Evolutionary conservation across 305 asterid species (phyloP), one percentile per base, ranked within the genome.

Genomic region (Striga hermonthica): DNA sequence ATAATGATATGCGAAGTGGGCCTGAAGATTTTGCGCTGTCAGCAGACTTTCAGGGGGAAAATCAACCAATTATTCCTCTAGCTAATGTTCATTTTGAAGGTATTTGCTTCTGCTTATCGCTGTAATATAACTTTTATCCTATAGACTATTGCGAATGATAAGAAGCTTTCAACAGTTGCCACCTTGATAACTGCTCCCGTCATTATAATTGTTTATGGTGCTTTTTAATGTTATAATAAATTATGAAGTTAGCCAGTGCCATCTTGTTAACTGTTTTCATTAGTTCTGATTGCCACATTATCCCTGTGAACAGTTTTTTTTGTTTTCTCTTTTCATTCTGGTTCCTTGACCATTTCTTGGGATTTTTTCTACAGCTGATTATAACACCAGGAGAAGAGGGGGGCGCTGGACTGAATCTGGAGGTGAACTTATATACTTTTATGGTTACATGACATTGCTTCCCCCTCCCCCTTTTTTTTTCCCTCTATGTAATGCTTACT

Each of bases 11-110:
- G 71, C 72, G 38, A 28, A 65, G 67, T 74, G 77, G 62, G 45
- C 57, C 52, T 63, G 81, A 79, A 64, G 79, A 69, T 62, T 65
- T 73, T 13, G 74, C 61, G 15, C 74, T 75, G 44, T 66, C 67
- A 9, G 74, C 84, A 22, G 87, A 77, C 65, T 84, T 69, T 80
- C 89, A 79, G 76, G 89, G 85, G 54, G 88, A 80, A 75, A 83
- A 80, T 74, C 84, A 64, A 67, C 85, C 80, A 60, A 60, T 37
- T 69, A 53, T 64, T 71, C 76, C 75, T 71, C 83, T 60, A 71
- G 73, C 73, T 77, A 72, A 72, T 77, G 76, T 64, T 65, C 83
- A 48, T n/a, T 79, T 78, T 76, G 92, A 83, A 82, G 92, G 95
- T 89, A 82, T 71, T 43, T 66, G 40, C 71, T 67, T 66, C 55